phyloP scores from a whole-genome alignment of 2,329 filamentous ascomycete genomes.

The Rugonectria rugulosa region DNA sequence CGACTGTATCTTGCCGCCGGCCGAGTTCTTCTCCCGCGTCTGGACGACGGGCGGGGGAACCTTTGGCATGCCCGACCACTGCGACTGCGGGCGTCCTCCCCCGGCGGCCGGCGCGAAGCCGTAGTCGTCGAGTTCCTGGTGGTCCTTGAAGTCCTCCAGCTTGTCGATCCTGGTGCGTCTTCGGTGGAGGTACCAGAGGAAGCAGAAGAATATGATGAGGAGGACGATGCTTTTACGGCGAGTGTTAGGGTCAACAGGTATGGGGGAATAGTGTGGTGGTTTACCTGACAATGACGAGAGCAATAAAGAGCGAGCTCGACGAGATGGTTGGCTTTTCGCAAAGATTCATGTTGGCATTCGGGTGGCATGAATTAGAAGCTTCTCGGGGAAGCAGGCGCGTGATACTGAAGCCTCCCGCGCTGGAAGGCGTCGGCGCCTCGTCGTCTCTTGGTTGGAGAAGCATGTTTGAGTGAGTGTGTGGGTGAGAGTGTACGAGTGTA shows the following conservation, averaged over 20 bases:
- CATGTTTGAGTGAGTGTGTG: conserved; percentile 32
- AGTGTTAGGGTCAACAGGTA: not conserved
- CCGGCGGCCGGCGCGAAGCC: conserved; percentile 23
- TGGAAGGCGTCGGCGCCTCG: conserved; percentile 3
- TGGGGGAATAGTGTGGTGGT: not conserved
- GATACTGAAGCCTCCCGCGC: conserved; percentile 19
- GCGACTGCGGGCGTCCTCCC: not conserved
- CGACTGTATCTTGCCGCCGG: conserved; percentile 3
- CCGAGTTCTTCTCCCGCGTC: conserved; percentile 16
- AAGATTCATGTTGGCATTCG: conserved; percentile 22
- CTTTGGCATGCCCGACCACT: conserved; percentile 22
- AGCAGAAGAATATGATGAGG: conserved; percentile 18
- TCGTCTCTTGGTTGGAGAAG: conserved; percentile 17
- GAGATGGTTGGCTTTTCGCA: conserved; percentile 34
- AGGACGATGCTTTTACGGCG: conserved; percentile 21
- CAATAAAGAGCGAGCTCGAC: conserved; percentile 23
- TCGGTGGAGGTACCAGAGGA: conserved; percentile 33
- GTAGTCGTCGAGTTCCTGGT: conserved; percentile 40
- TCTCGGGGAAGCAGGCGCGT: conserved; percentile 31
- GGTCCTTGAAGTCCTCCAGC: conserved; percentile 33
- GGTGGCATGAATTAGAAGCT: conserved; percentile 28
- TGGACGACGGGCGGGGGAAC: conserved; percentile 27
- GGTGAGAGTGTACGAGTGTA: not conserved
- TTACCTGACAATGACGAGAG: conserved; percentile 28
- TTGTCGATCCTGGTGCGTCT: conserved; percentile 28